These are phyloP conservation scores for Lagenaria siceraria DNA, from an alignment of 306 rosid genomes.

Conservation along the genomic window DNA sequence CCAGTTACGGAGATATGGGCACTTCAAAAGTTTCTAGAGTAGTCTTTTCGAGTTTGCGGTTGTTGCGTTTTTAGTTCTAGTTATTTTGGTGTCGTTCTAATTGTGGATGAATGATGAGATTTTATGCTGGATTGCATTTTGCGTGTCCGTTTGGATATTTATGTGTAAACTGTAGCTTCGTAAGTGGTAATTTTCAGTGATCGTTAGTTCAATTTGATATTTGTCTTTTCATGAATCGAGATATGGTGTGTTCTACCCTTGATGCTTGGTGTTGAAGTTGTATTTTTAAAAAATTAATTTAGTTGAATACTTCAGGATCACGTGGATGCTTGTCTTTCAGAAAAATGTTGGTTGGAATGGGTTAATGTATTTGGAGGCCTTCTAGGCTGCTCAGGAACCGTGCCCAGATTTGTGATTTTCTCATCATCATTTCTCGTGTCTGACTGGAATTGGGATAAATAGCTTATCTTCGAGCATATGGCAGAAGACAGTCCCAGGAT, in stretches of 20 bases:
- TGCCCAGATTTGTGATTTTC: slow-evolving; percentile 17
- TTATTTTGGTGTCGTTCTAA: neutral
- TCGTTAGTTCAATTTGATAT: neutral
- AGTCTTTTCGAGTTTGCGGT: neutral
- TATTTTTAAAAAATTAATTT: too few relatives aligned
- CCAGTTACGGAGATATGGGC: neutral
- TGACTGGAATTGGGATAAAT: slow-evolving; percentile 21
- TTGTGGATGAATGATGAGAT: neutral
- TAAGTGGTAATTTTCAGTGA: neutral
- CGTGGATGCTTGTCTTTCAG: slow-evolving; percentile 14
- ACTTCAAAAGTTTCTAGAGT: neutral
- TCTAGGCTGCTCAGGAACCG: slow-evolving; percentile 8
- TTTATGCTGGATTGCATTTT: neutral
- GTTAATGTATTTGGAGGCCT: slow-evolving; percentile 8
- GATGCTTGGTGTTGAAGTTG: neutral
- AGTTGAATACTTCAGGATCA: slow-evolving; percentile 20
- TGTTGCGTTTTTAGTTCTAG: neutral
- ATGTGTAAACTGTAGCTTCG: neutral
- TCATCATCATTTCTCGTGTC: slow-evolving; percentile 22
- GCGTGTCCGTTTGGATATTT: neutral
- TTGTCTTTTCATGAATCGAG: neutral
- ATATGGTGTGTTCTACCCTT: neutral
- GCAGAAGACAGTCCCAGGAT: slow-evolving; percentile 59
- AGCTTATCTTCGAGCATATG: slow-evolving; percentile 30
- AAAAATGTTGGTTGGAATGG: slow-evolving; percentile 13